Conservation (phyloP, 192 early-diverging fungal genomes). For the Gryganskiella cystojenkinii region DNA sequence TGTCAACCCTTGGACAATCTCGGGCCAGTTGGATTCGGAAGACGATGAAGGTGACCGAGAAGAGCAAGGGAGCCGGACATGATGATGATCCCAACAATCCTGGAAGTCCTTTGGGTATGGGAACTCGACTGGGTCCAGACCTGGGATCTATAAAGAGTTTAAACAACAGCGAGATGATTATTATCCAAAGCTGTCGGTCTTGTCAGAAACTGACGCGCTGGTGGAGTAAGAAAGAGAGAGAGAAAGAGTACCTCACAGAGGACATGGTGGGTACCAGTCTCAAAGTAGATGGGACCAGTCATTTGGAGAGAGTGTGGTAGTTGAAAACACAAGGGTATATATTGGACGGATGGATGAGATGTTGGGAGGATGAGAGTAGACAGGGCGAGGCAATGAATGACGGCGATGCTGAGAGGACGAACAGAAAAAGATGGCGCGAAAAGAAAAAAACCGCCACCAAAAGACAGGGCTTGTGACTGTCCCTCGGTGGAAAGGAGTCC, state of each 20-base stretch:
- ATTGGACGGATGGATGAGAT: neutral
- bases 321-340: neutral
- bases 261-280: slow-evolving; percentile 37
- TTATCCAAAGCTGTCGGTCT: no score
- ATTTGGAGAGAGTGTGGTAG: neutral
- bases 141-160: slow-evolving; percentile 24
- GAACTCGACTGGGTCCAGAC: slow-evolving; percentile 15
- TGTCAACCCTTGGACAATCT: slow-evolving; percentile 38
- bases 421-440: no score
- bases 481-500: no score
- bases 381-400: no score
- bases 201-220: no score
- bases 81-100: slow-evolving; percentile 33
- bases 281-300: slow-evolving; percentile 6
- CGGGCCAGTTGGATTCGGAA: neutral
- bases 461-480: no score
- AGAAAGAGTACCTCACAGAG: slow-evolving; percentile 25
- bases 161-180: no score
- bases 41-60: neutral
- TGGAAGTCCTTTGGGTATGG: slow-evolving; percentile 25
- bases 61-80: slow-evolving; percentile 43
- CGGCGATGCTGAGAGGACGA: no score
- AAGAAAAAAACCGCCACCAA: no score
- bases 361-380: no score
- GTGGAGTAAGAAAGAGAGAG: neutral